A percentile compares a stretch with the other conserved stretches of the same genome.
Conservation (phyloP, 1,139 yeast genomes). For the Geotrichum macrosporum region DNA sequence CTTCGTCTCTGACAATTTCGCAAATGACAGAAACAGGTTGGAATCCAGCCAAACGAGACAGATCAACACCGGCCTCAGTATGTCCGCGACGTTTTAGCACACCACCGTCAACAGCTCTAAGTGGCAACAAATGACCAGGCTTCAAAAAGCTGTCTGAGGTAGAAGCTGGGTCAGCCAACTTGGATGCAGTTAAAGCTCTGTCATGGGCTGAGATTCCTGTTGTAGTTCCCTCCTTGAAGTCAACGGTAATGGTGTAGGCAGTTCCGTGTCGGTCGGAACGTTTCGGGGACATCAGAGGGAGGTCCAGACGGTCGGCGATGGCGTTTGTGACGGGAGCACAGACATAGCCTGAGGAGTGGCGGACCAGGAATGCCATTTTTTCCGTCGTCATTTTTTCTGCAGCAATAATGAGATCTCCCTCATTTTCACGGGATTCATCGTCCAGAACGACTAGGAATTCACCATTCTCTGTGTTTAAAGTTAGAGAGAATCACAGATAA, state of each 20-base stretch:
- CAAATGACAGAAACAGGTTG: slow-evolving; percentile 90
- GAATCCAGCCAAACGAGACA: slow-evolving; percentile 70
- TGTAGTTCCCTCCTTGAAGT: slow-evolving; percentile 76
- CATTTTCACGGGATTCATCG: slow-evolving; percentile 93
- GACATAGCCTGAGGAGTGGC: slow-evolving; percentile 81
- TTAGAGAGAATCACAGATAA: no score
- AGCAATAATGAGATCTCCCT: slow-evolving; percentile 93
- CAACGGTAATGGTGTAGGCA: slow-evolving; percentile 92
- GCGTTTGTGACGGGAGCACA: slow-evolving; percentile 82
- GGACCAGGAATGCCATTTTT: slow-evolving; percentile 91
- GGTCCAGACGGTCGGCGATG: slow-evolving; percentile 71
- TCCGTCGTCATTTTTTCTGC: slow-evolving; percentile 75
- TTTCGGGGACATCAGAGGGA: slow-evolving; percentile 69
- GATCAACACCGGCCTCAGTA: slow-evolving; percentile 94
- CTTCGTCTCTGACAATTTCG: slow-evolving; percentile 88
- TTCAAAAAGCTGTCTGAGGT: slow-evolving; percentile 65
- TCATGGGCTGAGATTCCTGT: slow-evolving; percentile 97
- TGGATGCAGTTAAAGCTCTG: slow-evolving; percentile 75
- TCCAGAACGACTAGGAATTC: slow-evolving; percentile 93
- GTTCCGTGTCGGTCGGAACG: slow-evolving; percentile 81
- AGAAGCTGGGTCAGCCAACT: slow-evolving; percentile 59
- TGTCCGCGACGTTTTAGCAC: slow-evolving; percentile 86
- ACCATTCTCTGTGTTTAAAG: slow-evolving; percentile 74
- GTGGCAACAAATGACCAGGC: slow-evolving; percentile 93
- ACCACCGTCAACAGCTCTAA: slow-evolving; percentile 86